Evolutionary conservation across 2,329 filamentous ascomycete genomes (phyloP), one percentile per base, ranked within the genome.

Genomic region (Alternaria sp.): DNA sequence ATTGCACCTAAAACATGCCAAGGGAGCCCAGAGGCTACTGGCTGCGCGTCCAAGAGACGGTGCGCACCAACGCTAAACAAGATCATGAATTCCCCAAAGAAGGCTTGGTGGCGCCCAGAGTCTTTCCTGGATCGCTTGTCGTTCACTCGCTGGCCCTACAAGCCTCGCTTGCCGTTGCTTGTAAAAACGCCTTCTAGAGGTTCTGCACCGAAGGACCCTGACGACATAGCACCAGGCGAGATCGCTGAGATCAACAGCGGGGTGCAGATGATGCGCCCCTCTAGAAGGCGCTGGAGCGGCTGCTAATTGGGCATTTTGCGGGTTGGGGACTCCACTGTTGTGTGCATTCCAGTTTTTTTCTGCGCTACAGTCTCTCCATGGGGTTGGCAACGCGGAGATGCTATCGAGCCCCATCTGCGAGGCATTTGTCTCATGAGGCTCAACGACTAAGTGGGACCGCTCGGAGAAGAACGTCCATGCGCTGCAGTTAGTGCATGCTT

Each of bases 341-440:
- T 52, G 47, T 28, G 12, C 30, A 36, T 45, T 57, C 61, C 57
- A 52, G 21, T 60, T 63, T 52, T 60, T 28, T 28, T 28, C 30
- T 44, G 50, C 57, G 57, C 63, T 61, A 63, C 62, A 40, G 59
- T 50, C 51, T 67, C 72, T 74, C 70, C 71, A 72, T 54, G 71
- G 72, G 71, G 70, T 69, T 54, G 54, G 62, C 50, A 57, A 45
- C 50, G 63, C 63, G 71, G 72, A 70, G 68, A 70, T 69, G 58
- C 49, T 69, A 65, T 69, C 60, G 69, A 68, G 67, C 49, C 56
- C 56, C 55, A 50, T 54, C 49, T 57, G 61, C 59, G 56, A 65
- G 54, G 56, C 52, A 57, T 56, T 61, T 68, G 59, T 63, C 45
- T 57, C 67, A 64, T 75, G 70, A 73, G 73, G 73, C 73, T 75